These are phyloP conservation scores for Leccinellum albellum DNA, from an alignment of 768 basidiomycete species.

Conservation along the genomic window DNA sequence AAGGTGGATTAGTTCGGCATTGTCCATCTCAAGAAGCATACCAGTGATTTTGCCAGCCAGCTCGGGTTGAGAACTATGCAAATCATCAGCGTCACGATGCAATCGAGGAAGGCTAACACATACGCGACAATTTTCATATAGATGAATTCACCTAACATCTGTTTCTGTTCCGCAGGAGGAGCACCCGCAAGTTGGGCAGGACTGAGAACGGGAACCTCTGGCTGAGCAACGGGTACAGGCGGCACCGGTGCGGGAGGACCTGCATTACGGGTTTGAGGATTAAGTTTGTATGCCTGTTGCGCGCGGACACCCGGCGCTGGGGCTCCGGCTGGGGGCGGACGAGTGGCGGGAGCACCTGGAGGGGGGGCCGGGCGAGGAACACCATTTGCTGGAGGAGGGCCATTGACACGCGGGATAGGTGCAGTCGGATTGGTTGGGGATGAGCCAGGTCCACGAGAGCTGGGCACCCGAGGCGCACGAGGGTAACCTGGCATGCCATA, in stretches of 20 bases:
- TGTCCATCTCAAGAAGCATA: conserved; percentile 99
- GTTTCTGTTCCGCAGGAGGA: conserved; percentile 87
- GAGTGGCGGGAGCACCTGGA: conserved; percentile 40
- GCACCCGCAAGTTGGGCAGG: conserved; percentile 59
- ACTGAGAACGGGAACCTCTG: conserved; percentile 55
- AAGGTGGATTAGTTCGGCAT: conserved; percentile 85
- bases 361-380: conserved; percentile 45
- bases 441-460: conserved; percentile 62
- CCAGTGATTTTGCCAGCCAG: conserved; percentile 98
- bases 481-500: conserved; percentile 72
- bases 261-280: conserved; percentile 36
- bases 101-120: conserved; percentile 27
- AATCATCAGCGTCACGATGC: conserved; percentile 7
- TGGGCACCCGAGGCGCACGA: conserved; percentile 56
- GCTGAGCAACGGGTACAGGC: conserved; percentile 40
- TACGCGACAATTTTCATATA: conserved; percentile 87
- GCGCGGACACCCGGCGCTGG: conserved; percentile 40
- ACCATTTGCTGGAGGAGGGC: conserved; percentile 54
- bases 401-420: conserved; percentile 64
- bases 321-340: conserved; percentile 42
- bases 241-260: conserved; percentile 30
- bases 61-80: conserved; percentile 73
- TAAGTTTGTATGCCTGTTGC: conserved; percentile 32
- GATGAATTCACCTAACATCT: conserved; percentile 95
- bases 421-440: conserved; percentile 64